Percentiles rank a stretch among this genome's conserved stretches.
phyloP scores from a whole-genome alignment of 306 rosid species.

The Datisca glomerata region DNA sequence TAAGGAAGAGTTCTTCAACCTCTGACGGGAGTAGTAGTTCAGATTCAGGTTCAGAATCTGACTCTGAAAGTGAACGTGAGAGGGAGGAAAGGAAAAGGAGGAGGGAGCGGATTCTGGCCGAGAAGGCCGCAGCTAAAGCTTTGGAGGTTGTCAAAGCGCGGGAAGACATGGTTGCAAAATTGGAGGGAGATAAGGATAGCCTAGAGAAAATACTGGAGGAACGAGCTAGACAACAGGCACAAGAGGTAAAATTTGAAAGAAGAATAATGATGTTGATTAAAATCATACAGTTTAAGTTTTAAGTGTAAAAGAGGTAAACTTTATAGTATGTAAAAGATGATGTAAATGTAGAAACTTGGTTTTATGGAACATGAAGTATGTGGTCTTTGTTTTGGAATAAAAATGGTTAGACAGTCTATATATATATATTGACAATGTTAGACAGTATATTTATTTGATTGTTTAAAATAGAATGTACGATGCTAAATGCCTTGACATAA shows the following conservation, averaged over 20 bases:
- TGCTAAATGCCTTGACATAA: too few relatives aligned
- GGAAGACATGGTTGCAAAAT: conserved; percentile 79
- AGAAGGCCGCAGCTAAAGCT: conserved; percentile 84
- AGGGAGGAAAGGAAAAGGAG: conserved; percentile 70
- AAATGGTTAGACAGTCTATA: too few relatives aligned
- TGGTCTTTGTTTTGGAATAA: too few relatives aligned
- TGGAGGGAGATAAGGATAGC: conserved; percentile 97
- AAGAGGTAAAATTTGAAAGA: conserved; percentile 70
- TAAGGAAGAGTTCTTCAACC: conserved; percentile 38
- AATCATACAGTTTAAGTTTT: background rate
- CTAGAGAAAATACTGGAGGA: conserved; percentile 87
- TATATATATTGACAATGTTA: too few relatives aligned
- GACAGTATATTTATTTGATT: too few relatives aligned
- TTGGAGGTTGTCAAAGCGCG: conserved; percentile 62
- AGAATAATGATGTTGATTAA: too few relatives aligned
- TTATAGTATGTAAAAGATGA: too few relatives aligned
- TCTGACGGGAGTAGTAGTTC: conserved; percentile 63
- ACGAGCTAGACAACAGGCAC: conserved; percentile 81
- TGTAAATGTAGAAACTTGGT: too few relatives aligned
- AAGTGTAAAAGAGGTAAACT: background rate
- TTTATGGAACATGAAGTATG: too few relatives aligned
- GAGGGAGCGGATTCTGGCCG: conserved; percentile 66
- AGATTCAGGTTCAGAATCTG: conserved; percentile 69
- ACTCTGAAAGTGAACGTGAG: conserved; percentile 73
- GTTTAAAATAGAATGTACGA: too few relatives aligned